Evolutionary conservation across 768 basidiomycete species (phyloP).

Genomic region (Mycena indigotica): DNA sequence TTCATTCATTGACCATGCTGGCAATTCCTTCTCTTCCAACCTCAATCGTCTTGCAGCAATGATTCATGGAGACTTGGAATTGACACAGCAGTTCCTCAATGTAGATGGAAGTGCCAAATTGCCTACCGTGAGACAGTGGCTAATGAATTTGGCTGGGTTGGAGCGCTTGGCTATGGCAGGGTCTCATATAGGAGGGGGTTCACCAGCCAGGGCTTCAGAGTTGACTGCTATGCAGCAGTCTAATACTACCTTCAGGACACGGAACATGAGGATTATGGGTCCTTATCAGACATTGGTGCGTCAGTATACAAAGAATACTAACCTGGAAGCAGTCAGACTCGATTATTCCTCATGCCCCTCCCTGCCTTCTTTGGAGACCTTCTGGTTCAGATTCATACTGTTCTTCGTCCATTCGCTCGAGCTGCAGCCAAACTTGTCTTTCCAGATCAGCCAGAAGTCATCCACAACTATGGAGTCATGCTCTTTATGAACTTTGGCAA

Average conservation of each 20-base stretch:
- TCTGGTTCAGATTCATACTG: background rate
- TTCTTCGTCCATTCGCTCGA: background rate
- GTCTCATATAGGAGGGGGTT: slow-evolving; percentile 24
- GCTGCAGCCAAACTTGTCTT: background rate
- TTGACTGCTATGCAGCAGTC: slow-evolving; percentile 24
- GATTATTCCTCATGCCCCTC: background rate
- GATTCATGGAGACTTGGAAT: background rate
- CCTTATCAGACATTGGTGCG: background rate
- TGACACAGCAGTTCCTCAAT: slow-evolving; percentile 16
- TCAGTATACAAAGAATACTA: background rate
- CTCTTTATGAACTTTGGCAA: background rate
- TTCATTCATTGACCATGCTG: slow-evolving; percentile 21
- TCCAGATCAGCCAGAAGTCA: background rate
- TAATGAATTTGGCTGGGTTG: background rate
- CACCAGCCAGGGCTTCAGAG: slow-evolving; percentile 14
- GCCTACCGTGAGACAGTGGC: slow-evolving; percentile 14
- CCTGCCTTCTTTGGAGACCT: background rate
- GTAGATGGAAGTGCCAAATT: background rate
- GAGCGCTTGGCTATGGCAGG: slow-evolving; percentile 15
- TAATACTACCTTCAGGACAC: slow-evolving; percentile 23
- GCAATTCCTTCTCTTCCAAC: slow-evolving; percentile 10
- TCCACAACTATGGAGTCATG: background rate
- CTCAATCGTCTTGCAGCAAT: background rate
- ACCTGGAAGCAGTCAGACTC: background rate
- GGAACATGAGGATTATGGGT: slow-evolving; percentile 1